Evolutionary conservation across 2,329 filamentous ascomycete species (phyloP), one percentile per base, ranked within the genome.

Genomic region (Westerdykella sp.): DNA sequence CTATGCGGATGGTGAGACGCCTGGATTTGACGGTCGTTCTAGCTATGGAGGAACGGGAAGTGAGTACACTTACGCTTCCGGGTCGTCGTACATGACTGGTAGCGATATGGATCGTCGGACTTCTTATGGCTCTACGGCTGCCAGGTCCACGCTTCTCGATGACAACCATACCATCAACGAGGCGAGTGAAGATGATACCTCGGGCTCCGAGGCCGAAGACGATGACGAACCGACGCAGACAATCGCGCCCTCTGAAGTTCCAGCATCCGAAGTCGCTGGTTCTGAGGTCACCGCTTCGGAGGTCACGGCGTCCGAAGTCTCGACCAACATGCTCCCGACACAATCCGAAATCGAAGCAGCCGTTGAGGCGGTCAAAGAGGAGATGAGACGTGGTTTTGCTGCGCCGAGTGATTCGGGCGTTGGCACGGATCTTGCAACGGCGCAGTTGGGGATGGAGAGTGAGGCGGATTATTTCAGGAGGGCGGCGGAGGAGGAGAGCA

Each of bases 81-180:
- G 71, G n/a, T 69, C 67, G 16, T 61, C 56, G 2, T 74, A 74
- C 57, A 66, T 74, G 60, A 73, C 69, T 1, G 72, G 71, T 41
- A 72, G 66, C 46, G 71, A 74, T 31, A 48, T 70, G 10, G 67
- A 69, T 39, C 63, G 70, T n/a, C 66, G 72, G 21, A 70, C 65
- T 6, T 73, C 69, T 12, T 63, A 69, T 23, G 70, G 68, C 28
- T 68, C 60, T 34, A 62, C 69, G 4, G 59, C 60, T 5, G 54
- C 63, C 16, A 61, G 59, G 37, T 68, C 66, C 9, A 60, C 59
- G 0, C 42, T 65, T 6, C 47, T 51, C 18, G 50, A 49, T 18
- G 65, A 59, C 5, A 55, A 56, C 12, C 56, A 60, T 21, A 56
- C 49, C n/a, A 55, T 63, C 40, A 60, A 64, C 6, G 60, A 60